These are phyloP conservation scores for Saprolegnia parasitica DNA, from an alignment of 352 stramenopile genomes.

Conservation along the genomic window DNA sequence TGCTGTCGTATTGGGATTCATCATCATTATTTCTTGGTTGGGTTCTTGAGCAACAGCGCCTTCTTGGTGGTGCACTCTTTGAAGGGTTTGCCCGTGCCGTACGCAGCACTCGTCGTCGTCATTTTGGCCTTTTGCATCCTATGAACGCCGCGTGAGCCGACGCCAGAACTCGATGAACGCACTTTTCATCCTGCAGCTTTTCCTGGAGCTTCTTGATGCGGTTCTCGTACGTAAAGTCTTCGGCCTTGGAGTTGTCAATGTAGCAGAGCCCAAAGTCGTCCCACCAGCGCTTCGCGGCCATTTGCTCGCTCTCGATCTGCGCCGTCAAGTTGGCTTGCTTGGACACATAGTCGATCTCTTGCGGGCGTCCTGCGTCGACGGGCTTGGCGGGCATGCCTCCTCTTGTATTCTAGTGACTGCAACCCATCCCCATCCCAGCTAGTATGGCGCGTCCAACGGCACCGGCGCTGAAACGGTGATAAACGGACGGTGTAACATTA, in stretches of 20 bases:
- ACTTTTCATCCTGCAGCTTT: conserved; percentile 59
- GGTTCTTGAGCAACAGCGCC: conserved; percentile 14
- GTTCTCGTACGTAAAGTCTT: conserved; percentile 81
- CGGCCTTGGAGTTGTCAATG: conserved; percentile 62
- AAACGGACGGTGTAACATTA: neutral
- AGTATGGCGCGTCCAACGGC: neutral
- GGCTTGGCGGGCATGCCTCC: neutral
- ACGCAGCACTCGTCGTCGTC: conserved; percentile 59
- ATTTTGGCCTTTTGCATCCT: conserved; percentile 53
- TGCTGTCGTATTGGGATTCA: no score
- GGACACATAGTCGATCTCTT: conserved; percentile 80
- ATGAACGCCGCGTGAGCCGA: neutral
- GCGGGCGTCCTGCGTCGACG: neutral
- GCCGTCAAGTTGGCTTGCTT: conserved; percentile 76
- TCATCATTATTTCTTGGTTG: neutral
- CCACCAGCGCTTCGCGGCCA: conserved; percentile 74
- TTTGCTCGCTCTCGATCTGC: conserved; percentile 77
- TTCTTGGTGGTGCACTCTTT: conserved; percentile 65
- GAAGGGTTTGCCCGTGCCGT: conserved; percentile 63
- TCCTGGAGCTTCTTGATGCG: conserved; percentile 64
- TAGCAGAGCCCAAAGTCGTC: conserved; percentile 78
- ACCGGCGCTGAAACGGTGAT: neutral
- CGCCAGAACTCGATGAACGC: conserved; percentile 24
- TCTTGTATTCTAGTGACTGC: conserved; percentile 13
- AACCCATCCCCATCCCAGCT: neutral